Evolutionary conservation across 176 grass and related monocot species (phyloP).

Genomic region (Pontederia paniculata): DNA sequence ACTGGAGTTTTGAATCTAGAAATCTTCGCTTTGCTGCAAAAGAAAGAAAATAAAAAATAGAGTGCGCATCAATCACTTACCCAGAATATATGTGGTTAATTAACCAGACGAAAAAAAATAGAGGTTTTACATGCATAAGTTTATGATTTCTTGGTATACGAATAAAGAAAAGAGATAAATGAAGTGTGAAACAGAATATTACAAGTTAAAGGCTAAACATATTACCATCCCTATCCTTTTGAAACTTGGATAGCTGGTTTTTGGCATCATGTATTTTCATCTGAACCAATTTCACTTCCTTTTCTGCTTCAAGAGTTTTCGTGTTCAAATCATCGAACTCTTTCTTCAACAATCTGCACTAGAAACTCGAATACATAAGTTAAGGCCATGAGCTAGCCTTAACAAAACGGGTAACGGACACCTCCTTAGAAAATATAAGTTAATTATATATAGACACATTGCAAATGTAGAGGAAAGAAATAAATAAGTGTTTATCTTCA

Average conservation of each 20-base stretch:
- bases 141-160: neutral
- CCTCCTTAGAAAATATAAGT: no score
- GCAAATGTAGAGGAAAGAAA: no score
- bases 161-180: neutral
- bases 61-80: no score
- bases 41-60: no score
- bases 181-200: conserved; percentile 7
- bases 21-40: conserved; percentile 54
- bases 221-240: conserved; percentile 82
- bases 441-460: no score
- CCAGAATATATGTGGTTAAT: no score
- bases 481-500: no score
- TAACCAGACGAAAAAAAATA: no score
- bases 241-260: conserved; percentile 53
- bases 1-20: conserved; percentile 55
- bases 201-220: neutral
- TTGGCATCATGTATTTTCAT: conserved; percentile 70
- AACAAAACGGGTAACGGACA: neutral
- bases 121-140: neutral
- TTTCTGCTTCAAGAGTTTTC: conserved; percentile 73
- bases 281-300: conserved; percentile 60
- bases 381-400: conserved; percentile 12
- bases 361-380: conserved; percentile 7
- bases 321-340: conserved; percentile 75
- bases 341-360: conserved; percentile 49